Evolutionary conservation across 2,329 filamentous ascomycete genomes (phyloP).

Genomic region (Plenodomus tracheiphilus): DNA sequence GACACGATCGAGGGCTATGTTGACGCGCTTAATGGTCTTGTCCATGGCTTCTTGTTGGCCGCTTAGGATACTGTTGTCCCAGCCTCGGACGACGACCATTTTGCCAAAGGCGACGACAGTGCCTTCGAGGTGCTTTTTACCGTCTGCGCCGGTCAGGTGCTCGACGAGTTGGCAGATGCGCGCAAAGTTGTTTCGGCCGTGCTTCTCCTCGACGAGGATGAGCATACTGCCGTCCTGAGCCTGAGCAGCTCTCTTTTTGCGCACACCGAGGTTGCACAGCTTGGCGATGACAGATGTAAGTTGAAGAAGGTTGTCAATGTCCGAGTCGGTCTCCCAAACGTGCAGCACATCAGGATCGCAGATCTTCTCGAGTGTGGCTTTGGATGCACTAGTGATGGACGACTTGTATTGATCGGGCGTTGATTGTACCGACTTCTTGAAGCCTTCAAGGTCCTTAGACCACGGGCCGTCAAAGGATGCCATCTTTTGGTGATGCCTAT

Average conservation of each 20-base stretch:
- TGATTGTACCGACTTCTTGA: slow-evolving; percentile 27
- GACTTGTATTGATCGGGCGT: slow-evolving; percentile 31
- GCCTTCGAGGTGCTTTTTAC: slow-evolving; percentile 30
- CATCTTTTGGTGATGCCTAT: slow-evolving; percentile 15
- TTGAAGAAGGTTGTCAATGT: slow-evolving; percentile 38
- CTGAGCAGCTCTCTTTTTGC: slow-evolving; percentile 14
- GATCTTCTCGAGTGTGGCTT: slow-evolving; percentile 21
- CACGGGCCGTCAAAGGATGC: slow-evolving; percentile 30
- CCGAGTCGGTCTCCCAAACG: slow-evolving; percentile 39
- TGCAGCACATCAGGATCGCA: slow-evolving; percentile 29
- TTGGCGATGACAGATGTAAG: slow-evolving; percentile 36
- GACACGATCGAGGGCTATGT: slow-evolving; percentile 24
- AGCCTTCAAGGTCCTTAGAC: slow-evolving; percentile 24
- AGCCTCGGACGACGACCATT: slow-evolving; percentile 35
- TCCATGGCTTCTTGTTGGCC: slow-evolving; percentile 15
- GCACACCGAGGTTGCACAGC: slow-evolving; percentile 26
- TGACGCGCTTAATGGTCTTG: slow-evolving; percentile 28
- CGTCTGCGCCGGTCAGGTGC: slow-evolving; percentile 25
- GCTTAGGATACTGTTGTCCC: slow-evolving; percentile 19
- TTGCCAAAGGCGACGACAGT: slow-evolving; percentile 26
- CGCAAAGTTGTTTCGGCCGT: slow-evolving; percentile 20
- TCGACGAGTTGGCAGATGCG: slow-evolving; percentile 33
- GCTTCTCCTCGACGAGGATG: slow-evolving; percentile 30
- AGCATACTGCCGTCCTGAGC: slow-evolving; percentile 27
- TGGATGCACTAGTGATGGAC: slow-evolving; percentile 24